Evolutionary conservation across 495 filamentous ascomycete genomes (phyloP), one percentile per base, ranked within the genome.

Genomic region (Penicillium tannophilum): DNA sequence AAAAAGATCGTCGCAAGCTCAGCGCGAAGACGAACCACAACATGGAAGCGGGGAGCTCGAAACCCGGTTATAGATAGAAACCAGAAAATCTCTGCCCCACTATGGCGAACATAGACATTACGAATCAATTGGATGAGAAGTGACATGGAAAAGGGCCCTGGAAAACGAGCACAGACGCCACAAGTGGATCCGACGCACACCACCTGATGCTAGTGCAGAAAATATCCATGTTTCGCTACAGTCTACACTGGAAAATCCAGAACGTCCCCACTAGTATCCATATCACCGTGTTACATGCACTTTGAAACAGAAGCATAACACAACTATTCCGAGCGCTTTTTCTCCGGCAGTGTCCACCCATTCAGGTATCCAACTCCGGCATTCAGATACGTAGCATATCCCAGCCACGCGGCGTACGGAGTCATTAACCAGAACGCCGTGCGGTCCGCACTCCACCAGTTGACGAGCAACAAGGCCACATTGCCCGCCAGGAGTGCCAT

Each of bases 381-480:
- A 49, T 69, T 69, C 16, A 69, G 60, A 46, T 65, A 67, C 14
- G 62, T 31, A 3, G 91, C 92, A 69, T 92, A 96, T 19, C 86
- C 75, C 56, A 97, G 71, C 93, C 93, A 97, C 3, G 72, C 84
- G 36, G 91, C 66, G 66, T 96, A 96, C 3, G 93, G 93, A 16
- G 79, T 83, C 72, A 95, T 72, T 59, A 85, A 72, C 84, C 84
- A 93, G 6, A 84, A 90, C 9, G 91, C 84, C 16, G 85, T 78
- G 5, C 70, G 65, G 66, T 97, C 93, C 44, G 91, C 83, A 48
- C 84, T 73, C 44, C 87, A 85, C 85, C 89, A 97, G 36, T 89
- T 71, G 60, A 86, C 88, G 14, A 89, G 81, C 50, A 97, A 62
- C 55, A 89, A 89, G 0, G 79, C 83, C 17, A 88, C 87, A 6